Conservation (phyloP, 495 filamentous ascomycete genomes). For the Xylaria palmicola region DNA sequence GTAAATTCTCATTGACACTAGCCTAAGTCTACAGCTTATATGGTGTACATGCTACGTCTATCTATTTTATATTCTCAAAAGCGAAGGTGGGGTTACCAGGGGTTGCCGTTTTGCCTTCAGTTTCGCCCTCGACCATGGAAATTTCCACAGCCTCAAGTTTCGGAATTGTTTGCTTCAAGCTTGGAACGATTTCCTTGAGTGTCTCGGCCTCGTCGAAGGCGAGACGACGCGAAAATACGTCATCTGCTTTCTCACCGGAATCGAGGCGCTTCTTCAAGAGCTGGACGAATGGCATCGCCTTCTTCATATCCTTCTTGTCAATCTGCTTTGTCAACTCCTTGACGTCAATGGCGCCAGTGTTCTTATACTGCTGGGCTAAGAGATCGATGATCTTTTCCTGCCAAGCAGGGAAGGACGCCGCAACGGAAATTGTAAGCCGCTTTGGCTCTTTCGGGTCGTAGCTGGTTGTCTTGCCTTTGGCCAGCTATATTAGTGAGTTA, state of each 20-base stretch:
- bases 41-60: background rate
- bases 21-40: too few relatives aligned
- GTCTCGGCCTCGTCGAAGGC: constrained; percentile 80
- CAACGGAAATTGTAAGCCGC: constrained; percentile 83
- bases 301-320: constrained; percentile 84
- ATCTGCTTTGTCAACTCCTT: constrained; percentile 74
- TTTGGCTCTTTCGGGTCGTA: constrained; percentile 92
- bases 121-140: constrained; percentile 60
- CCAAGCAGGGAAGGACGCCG: constrained; percentile 78
- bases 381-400: constrained; percentile 89
- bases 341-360: constrained; percentile 54
- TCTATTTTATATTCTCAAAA: constrained; percentile 68
- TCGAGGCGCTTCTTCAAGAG: constrained; percentile 76
- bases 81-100: constrained; percentile 77
- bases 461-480: constrained; percentile 76
- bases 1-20: too few relatives aligned
- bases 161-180: constrained; percentile 55
- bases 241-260: constrained; percentile 53
- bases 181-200: constrained; percentile 53
- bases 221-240: constrained; percentile 77
- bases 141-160: constrained; percentile 59
- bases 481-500: constrained; percentile 36
- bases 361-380: constrained; percentile 34
- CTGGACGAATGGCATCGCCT: constrained; percentile 97
- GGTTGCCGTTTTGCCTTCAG: constrained; percentile 67